Conservation (phyloP, 75 land plant species). For the Pinus tabuliformis region DNA sequence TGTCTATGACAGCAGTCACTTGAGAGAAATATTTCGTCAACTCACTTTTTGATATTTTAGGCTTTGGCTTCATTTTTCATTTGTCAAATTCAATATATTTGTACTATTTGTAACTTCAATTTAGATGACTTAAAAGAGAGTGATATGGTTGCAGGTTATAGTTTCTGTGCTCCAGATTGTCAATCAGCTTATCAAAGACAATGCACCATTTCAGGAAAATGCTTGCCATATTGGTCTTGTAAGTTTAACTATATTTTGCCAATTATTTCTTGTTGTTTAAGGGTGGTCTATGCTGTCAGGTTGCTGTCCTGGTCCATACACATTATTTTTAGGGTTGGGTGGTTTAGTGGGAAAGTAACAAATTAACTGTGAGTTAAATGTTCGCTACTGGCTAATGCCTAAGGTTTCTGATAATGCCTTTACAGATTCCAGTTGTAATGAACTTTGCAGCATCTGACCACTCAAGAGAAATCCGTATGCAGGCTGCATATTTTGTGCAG, state of each 20-base stretch:
- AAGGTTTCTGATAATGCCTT: constrained; percentile 1
- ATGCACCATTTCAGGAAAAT: constrained; percentile 83
- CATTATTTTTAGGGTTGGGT: background rate
- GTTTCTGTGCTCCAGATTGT: constrained; percentile 79
- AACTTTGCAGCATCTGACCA: constrained; percentile 82
- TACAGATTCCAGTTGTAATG: constrained; percentile 85
- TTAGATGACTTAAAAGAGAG: background rate
- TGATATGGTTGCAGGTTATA: constrained; percentile 59
- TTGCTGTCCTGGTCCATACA: background rate
- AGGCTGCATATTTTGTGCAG: constrained; percentile 92
- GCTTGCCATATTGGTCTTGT: constrained; percentile 97
- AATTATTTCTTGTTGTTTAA: background rate
- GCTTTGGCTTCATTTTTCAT: background rate
- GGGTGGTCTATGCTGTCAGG: background rate
- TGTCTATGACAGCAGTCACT: background rate
- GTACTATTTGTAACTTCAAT: background rate
- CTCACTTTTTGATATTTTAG: background rate
- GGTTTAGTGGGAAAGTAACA: background rate
- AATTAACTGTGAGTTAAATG: background rate
- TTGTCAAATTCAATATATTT: background rate
- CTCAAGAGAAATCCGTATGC: constrained; percentile 88
- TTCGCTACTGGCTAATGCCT: background rate
- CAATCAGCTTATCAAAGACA: constrained; percentile 89
- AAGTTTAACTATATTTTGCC: constrained; percentile 13
- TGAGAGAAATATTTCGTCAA: background rate